Evolutionary conservation across 352 stramenopile genomes (phyloP), one percentile per base, ranked within the genome.

Genomic region (Pilasporangium apinafurcum): DNA sequence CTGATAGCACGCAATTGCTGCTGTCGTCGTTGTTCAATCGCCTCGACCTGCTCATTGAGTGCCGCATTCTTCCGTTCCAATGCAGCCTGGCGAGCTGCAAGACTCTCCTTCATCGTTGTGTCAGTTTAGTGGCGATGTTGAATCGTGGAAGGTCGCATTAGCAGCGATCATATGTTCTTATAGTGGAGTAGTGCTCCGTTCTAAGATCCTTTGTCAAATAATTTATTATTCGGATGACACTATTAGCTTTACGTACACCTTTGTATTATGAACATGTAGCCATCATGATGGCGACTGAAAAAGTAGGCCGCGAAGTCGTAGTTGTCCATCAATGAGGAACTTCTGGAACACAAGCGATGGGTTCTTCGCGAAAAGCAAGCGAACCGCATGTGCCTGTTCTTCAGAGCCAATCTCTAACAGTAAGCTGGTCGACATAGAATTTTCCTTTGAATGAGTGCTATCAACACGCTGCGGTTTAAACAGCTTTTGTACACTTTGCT

Each of bases 361-460:
- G 13, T 5, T 7, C 17, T 22, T 5, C 29, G 53, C 40, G 44
- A 86, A 86, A 26, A 86, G 48, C 16, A 48, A 32, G 8, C 44
- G 49, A 0, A 86, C 73, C 9, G 64, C 61, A 18, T 51, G 33
- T 4, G 74, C 77, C 25, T 89, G 77, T 4, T 37, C 35, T 32
- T 80, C 40, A 0, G 77, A 86, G 12, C 77, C 77, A 13, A 86
- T 66, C 40, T 89, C 77, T 30, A 86, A 22, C 13, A 86, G 24
- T 22, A 86, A 40, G 7, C 36, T 44, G 8, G 3, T 17, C 7
- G 18, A n/a, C 14, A 41, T 18, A 14, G n/a, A 3, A 16, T 17
- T 8, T 44, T 51, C 33, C 2, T 30, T 21, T 1, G n/a, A n/a
- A n/a, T n/a, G n/a, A n/a, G n/a, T n/a, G n/a, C n/a, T n/a, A n/a